Evolutionary conservation across 2,329 filamentous ascomycete genomes (phyloP), one percentile per base, ranked within the genome.

Genomic region (Epichloe coenophiala): DNA sequence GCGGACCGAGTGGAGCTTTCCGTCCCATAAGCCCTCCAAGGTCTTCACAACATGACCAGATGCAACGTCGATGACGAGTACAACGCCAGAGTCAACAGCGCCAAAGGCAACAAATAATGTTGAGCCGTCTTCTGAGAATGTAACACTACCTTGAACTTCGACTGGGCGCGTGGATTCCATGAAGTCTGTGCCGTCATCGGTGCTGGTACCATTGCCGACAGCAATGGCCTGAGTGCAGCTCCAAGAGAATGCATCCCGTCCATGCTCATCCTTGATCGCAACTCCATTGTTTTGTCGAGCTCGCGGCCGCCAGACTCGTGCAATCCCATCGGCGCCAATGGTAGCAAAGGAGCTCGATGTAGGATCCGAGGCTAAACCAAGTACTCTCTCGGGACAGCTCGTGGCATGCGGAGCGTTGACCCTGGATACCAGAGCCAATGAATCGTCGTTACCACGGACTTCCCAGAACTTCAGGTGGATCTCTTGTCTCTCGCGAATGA

Each of bases 401-500:
- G 78, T 76, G 53, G 75, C 73, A 66, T 98, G 91, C 15, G 93
- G 90, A 8, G 81, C 77, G 63, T 95, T 89, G 49, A 97, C 80
- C 53, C 91, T 81, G 2, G 89, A 86, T 48, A 88, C 81, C 11
- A 98, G 73, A 54, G 86, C 81, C 74, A 93, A 88, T 58, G 70
- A 61, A 61, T 78, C 62, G 61, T 72, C 61, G 60, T 73, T 60
- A 59, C 72, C 61, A 68, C 78, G 80, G 68, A 86, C 67, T 64
- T 82, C 69, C 93, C 93, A 98, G 64, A 98, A 93, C 63, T 95
- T 96, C 47, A 98, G 73, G 60, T 86, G 86, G 0, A 89, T 78
- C 63, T 97, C 91, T 42, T 76, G 76, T 54, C 72, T 74, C 54
- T 75, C 73, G 35, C 68, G 67, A 33, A 71, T 66, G 51, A 78